Percentiles rank a stretch among this genome's conserved stretches.
Conservation (phyloP, 2,329 filamentous ascomycete genomes). For the Aspergillus sp. region DNA sequence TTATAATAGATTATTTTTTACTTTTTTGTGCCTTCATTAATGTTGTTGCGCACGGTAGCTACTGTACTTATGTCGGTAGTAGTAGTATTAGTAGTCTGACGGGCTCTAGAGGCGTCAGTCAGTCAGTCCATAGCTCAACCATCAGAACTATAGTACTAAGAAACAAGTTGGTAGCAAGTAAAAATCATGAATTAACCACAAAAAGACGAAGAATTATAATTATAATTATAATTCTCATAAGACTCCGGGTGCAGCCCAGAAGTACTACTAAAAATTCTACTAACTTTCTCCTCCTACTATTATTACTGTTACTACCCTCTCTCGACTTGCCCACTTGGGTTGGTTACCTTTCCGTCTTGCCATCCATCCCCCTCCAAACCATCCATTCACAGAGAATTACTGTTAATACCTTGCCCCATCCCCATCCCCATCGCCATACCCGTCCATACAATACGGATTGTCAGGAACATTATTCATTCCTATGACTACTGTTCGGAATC, state of each 20-base stretch:
- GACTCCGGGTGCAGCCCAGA: neutral
- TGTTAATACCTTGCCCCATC: neutral
- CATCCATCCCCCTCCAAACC: neutral
- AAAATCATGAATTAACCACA: too few species aligned
- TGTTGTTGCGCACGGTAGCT: too few species aligned
- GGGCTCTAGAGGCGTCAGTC: too few species aligned
- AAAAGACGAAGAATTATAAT: neutral
- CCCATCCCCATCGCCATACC: neutral
- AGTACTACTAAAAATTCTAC: too few species aligned
- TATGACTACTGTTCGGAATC: neutral
- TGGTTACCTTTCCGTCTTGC: conserved; percentile 1
- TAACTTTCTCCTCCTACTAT: neutral
- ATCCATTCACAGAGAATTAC: neutral
- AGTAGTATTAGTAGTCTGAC: too few species aligned
- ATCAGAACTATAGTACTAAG: too few species aligned
- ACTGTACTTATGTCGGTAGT: too few species aligned
- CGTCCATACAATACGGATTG: conserved; percentile 1
- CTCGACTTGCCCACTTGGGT: neutral
- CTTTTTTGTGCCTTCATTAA: too few species aligned
- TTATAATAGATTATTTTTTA: too few species aligned
- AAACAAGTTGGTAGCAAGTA: too few species aligned
- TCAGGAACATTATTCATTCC: conserved; percentile 15
- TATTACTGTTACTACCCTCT: neutral
- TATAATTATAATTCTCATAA: neutral
- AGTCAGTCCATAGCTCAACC: too few species aligned